These are phyloP conservation scores for Diplodia seriata DNA, from an alignment of 2,329 filamentous ascomycete species.

Conservation along the genomic window DNA sequence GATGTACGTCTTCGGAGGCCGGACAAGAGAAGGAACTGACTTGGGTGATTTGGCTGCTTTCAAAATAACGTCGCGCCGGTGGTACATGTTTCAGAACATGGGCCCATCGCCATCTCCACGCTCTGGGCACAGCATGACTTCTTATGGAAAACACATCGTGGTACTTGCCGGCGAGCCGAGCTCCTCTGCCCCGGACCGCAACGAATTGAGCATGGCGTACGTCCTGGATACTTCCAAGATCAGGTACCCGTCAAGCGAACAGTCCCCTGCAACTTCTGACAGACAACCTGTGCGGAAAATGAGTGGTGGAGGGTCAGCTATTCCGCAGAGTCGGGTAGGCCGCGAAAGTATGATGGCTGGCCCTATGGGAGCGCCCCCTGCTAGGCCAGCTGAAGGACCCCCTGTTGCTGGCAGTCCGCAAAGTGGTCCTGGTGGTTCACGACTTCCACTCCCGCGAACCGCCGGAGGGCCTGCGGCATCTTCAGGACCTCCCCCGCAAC, in stretches of 20 bases:
- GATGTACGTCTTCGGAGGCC: conserved; percentile 98
- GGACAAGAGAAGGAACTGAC: conserved; percentile 91
- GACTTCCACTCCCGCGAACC: conserved; percentile 67
- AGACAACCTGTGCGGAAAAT: conserved; percentile 49
- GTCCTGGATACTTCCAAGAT: conserved; percentile 96
- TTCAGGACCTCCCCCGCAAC: conserved; percentile 68
- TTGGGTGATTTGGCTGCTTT: conserved; percentile 91
- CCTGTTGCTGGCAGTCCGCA: conserved; percentile 43
- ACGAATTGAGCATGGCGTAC: conserved; percentile 87
- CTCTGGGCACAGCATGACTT: conserved; percentile 97
- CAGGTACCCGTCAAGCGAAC: conserved; percentile 83
- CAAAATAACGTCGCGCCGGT: conserved; percentile 80
- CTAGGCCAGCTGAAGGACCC: conserved; percentile 13
- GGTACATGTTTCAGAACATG: conserved; percentile 99
- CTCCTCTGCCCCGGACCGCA: conserved; percentile 78
- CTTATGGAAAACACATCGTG: conserved; percentile 89
- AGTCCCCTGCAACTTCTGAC: conserved; percentile 38
- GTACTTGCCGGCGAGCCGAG: conserved; percentile 95
- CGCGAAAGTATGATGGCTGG: conserved; percentile 54
- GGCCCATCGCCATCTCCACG: conserved; percentile 91
- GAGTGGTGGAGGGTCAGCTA: conserved; percentile 55
- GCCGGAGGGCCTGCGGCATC: conserved; percentile 64
- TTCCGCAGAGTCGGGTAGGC: conserved; percentile 48
- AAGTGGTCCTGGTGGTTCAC: conserved; percentile 55
- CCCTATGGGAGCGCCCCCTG: conserved; percentile 37